These are phyloP conservation scores for Sclerotinia sclerotiorum DNA, from an alignment of 2,329 filamentous ascomycete genomes.

Conservation along the genomic window DNA sequence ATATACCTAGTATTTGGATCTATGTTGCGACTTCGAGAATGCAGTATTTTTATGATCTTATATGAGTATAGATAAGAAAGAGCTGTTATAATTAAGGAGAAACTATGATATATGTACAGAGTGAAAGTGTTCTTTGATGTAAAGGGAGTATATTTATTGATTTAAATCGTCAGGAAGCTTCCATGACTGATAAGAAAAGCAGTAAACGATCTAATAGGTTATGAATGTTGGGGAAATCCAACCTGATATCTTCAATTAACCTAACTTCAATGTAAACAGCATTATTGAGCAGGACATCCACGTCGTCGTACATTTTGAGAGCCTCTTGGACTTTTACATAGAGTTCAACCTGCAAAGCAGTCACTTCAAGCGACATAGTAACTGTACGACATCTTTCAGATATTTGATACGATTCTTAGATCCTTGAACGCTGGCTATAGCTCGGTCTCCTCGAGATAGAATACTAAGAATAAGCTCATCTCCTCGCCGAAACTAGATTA, in stretches of 20 bases:
- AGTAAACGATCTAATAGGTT: background rate
- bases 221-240: background rate
- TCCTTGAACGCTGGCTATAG: slow-evolving; percentile 28
- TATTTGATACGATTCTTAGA: slow-evolving; percentile 40
- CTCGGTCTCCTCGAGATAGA: slow-evolving; percentile 27
- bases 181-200: no score
- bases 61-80: no score
- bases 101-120: no score
- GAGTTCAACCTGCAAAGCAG: slow-evolving; percentile 43
- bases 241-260: slow-evolving; percentile 37
- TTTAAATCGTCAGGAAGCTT: background rate
- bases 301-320: slow-evolving; percentile 34
- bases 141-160: background rate
- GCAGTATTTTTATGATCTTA: no score
- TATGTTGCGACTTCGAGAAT: no score
- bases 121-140: background rate
- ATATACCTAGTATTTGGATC: no score
- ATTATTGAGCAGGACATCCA: slow-evolving; percentile 43
- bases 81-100: no score
- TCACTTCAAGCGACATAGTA: slow-evolving; percentile 50
- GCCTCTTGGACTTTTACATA: slow-evolving; percentile 42
- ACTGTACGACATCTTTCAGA: slow-evolving; percentile 48
- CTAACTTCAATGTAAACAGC: slow-evolving; percentile 37
- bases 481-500: slow-evolving; percentile 30
- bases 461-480: slow-evolving; percentile 24